Percentiles rank a stretch among this genome's conserved stretches.
phyloP scores from a whole-genome alignment of 1,139 yeast genomes.

The Blastobotrys ciferrii region DNA sequence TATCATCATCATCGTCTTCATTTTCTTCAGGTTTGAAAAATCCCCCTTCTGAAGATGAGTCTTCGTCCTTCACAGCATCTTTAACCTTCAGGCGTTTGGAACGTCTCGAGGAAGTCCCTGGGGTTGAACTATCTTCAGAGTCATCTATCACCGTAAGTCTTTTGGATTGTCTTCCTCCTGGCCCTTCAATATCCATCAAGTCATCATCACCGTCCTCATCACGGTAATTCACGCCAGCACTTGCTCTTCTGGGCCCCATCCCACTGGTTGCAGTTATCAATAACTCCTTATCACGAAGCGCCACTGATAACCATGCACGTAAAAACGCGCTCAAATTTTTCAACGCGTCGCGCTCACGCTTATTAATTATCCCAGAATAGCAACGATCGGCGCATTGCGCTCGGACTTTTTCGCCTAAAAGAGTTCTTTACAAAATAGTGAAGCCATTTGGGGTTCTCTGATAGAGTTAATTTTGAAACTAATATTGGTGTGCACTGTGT shows the following conservation, averaged over 20 bases:
- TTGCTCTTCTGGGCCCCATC: not conserved
- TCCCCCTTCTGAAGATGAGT: slow-evolving; percentile 6
- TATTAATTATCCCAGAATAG: not conserved
- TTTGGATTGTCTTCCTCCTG: not conserved
- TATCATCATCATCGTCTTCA: not conserved
- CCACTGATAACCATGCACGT: not conserved
- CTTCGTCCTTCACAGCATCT: not conserved
- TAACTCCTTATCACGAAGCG: not conserved
- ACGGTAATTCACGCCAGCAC: not conserved
- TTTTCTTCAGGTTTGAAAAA: not conserved
- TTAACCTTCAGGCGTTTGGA: not conserved
- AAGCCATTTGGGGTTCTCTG: too few species aligned
- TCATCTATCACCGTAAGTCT: not conserved
- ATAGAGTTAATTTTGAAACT: too few species aligned
- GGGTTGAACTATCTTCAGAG: not conserved
- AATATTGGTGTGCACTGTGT: too few species aligned
- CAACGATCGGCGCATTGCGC: not conserved
- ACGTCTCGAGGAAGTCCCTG: not conserved
- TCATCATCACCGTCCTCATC: not conserved
- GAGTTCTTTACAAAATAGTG: too few species aligned
- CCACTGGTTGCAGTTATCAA: not conserved
- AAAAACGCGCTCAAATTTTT: not conserved
- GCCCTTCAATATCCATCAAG: too few species aligned
- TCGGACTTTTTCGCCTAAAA: too few species aligned
- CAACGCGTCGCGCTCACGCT: not conserved